Conservation (phyloP, 2,329 filamentous ascomycete species). For the Lachnellula arida region DNA sequence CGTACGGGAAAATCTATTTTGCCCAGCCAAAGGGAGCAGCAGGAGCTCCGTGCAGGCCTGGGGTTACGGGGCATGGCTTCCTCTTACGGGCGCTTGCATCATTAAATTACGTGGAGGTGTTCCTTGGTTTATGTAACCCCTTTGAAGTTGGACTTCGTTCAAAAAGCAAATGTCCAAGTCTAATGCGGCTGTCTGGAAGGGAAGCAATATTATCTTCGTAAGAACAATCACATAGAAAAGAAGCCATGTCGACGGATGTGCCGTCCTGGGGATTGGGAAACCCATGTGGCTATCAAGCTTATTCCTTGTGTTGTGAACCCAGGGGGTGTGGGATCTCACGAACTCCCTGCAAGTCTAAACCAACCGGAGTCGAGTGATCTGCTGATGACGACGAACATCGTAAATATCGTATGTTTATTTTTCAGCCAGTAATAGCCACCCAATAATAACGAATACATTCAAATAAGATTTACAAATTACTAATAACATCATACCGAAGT, state of each 20-base stretch:
- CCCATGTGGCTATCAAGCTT: constrained; percentile 22
- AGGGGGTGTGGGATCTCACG: constrained; percentile 6
- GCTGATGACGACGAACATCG: constrained; percentile 14
- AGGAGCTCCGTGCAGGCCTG: constrained; percentile 6
- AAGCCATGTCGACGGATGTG: neutral
- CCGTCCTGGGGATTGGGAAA: constrained; percentile 2
- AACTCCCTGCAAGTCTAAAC: constrained; percentile 18
- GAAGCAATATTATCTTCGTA: neutral
- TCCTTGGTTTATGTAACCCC: neutral
- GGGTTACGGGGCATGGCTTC: constrained; percentile 6
- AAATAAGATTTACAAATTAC: neutral
- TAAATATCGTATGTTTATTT: neutral
- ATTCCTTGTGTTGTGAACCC: constrained; percentile 15
- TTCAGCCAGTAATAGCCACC: neutral
- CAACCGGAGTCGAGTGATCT: constrained; percentile 14
- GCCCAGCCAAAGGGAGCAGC: constrained; percentile 1
- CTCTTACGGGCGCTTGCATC: constrained; percentile 8
- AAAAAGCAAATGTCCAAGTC: neutral
- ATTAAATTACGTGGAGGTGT: neutral
- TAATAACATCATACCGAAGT: neutral
- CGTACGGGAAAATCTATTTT: neutral
- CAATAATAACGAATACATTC: too few species aligned
- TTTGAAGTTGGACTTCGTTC: neutral
- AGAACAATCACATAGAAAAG: neutral
- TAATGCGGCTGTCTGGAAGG: neutral